Evolutionary conservation across 257 asterid genomes (phyloP), one percentile per base, ranked within the genome.

Genomic region (Solanum bulbocastanum): DNA sequence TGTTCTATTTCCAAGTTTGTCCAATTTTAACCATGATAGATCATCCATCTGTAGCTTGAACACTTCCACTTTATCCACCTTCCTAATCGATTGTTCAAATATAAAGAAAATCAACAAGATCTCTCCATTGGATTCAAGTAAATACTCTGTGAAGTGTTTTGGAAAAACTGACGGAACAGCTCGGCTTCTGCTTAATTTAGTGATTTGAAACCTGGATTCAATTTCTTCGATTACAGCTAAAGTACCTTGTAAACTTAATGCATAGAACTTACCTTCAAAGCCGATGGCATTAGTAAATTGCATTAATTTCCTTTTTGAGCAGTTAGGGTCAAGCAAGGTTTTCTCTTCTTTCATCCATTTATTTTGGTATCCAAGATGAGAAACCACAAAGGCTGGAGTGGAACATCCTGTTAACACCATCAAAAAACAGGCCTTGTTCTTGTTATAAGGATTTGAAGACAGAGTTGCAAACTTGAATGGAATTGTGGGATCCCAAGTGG

Each of bases 101-200:
- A 89, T 58, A n/a, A 90, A 88, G 22, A 93, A 89, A 20, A 87
- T 89, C 82, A 90, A 13, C 86, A 90, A 68, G n/a, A 93, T 86
- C 49, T 88, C 92, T 30, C 92, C 90, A 35, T 89, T 42, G 6
- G 88, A 91, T 76, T 92, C 91, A 18, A 90, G 35, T 49, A 92
- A 25, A 69, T 85, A 91, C 37, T 90, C 91, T 30, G 58, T 44
- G 84, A 87, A 90, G 86, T 83, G 90, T 52, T 27, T 84, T 13
- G 89, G 84, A 7, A 30, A 18, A 18, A 76, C 69, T 1, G 87
- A 88, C 20, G 92, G 91, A 73, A 90, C 88, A 22, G 76, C 91
- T 10, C 89, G 86, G 87, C 85, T 88, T 78, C 42, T 79, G 36
- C 91, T 56, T 16, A 78, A n/a, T 14, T 25, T n/a, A n/a, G 90